Conservation (phyloP, 768 basidiomycete species). For the Amanita fuliginea region DNA sequence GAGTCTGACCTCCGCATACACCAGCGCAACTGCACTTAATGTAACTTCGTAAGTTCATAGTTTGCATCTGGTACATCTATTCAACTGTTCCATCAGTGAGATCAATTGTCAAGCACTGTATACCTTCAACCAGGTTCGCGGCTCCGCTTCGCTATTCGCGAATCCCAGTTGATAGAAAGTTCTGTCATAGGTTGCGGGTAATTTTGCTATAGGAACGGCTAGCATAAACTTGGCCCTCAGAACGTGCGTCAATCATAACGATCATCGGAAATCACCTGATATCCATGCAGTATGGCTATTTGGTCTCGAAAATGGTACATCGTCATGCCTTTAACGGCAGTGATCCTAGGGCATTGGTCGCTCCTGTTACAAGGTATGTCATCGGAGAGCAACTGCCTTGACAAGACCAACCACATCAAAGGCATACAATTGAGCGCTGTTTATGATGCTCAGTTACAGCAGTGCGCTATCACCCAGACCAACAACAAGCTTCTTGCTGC, state of each 20-base stretch:
- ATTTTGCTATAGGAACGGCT: slow-evolving; percentile 56
- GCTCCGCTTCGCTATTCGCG: not conserved
- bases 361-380: slow-evolving; percentile 51
- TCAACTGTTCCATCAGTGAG: slow-evolving; percentile 19
- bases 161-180: not conserved
- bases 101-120: slow-evolving; percentile 60
- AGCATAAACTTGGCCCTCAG: slow-evolving; percentile 61
- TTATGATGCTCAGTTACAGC: slow-evolving; percentile 31
- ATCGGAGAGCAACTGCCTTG: not conserved
- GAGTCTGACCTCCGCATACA: slow-evolving; percentile 4
- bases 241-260: slow-evolving; percentile 33
- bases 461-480: slow-evolving; percentile 51
- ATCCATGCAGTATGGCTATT: slow-evolving; percentile 45
- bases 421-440: slow-evolving; percentile 49
- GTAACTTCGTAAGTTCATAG: slow-evolving; percentile 33
- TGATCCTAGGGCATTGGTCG: slow-evolving; percentile 66
- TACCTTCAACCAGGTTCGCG: slow-evolving; percentile 47
- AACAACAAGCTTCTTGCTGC: slow-evolving; percentile 49
- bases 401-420: slow-evolving; percentile 11
- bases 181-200: slow-evolving; percentile 35
- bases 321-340: slow-evolving; percentile 34
- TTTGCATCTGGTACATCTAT: not conserved
- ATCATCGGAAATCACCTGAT: not conserved
- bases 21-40: slow-evolving; percentile 46
- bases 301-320: slow-evolving; percentile 53